Evolutionary conservation across 305 asterid species (phyloP).

Genomic region (Fraxinus velutina): DNA sequence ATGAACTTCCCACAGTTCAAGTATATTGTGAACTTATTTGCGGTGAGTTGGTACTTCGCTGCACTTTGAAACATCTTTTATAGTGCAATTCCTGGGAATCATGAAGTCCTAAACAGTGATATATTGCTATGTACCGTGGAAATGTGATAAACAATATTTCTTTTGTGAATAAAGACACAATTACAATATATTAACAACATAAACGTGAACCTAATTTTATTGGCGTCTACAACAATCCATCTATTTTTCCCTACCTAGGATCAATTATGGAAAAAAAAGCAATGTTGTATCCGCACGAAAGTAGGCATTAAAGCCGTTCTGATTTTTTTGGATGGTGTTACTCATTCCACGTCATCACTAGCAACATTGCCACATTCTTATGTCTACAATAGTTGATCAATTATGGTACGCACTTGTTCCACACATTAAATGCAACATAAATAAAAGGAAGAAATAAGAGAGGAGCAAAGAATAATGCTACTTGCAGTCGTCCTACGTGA

Average conservation of each 20-base stretch:
- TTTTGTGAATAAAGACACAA: neutral
- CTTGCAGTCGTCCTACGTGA: too few relatives aligned
- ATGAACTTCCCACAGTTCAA: neutral
- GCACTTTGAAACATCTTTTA: neutral
- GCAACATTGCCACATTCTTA: neutral
- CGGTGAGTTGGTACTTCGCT: neutral
- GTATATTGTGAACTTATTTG: neutral
- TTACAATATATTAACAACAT: neutral
- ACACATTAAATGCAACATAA: neutral
- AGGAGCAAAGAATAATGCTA: neutral
- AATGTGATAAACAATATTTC: neutral
- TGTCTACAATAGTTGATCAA: neutral
- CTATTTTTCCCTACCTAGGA: neutral
- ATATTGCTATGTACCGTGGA: neutral
- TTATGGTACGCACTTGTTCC: neutral
- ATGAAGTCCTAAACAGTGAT: neutral
- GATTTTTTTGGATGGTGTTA: too few relatives aligned
- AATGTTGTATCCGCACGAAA: neutral
- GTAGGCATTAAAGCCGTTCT: neutral
- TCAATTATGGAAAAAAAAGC: neutral
- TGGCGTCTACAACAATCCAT: neutral
- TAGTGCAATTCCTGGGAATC: neutral
- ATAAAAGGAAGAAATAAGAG: neutral
- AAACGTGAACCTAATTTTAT: neutral
- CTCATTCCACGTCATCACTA: too few relatives aligned